phyloP scores from a whole-genome alignment of 345 rosid genomes.

The Citrus inodora region DNA sequence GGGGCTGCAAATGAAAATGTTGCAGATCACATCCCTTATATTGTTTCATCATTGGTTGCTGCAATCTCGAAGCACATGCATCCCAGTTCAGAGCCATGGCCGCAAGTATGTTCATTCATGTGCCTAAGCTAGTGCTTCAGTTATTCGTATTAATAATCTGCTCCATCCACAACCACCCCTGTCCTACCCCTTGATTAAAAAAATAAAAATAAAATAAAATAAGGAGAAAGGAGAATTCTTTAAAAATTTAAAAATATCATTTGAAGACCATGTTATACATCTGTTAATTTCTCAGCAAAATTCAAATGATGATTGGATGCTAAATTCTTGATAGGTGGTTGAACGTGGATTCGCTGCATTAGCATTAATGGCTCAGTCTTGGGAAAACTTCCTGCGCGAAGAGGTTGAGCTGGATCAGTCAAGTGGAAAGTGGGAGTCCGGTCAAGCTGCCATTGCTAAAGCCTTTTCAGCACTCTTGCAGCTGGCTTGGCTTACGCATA shows the following conservation, averaged over 20 bases:
- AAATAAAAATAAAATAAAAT: too few relatives aligned
- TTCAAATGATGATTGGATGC: slow-evolving; percentile 10
- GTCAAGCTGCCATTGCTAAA: slow-evolving; percentile 59
- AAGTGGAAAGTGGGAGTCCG: slow-evolving; percentile 43
- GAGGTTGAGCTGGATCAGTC: slow-evolving; percentile 42
- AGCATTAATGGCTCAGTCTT: slow-evolving; percentile 66
- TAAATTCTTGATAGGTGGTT: slow-evolving; percentile 48
- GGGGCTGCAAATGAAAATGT: slow-evolving; percentile 60
- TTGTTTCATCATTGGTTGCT: slow-evolving; percentile 53
- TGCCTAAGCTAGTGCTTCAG: slow-evolving; percentile 6
- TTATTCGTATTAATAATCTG: not conserved
- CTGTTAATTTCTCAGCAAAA: slow-evolving; percentile 1
- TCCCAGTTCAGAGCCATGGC: slow-evolving; percentile 55
- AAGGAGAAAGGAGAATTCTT: not conserved
- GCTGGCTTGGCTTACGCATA: slow-evolving; percentile 63
- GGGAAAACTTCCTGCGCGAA: slow-evolving; percentile 58
- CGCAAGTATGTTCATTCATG: slow-evolving; percentile 52
- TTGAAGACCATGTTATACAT: not conserved
- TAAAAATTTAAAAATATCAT: not conserved
- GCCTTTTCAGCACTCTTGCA: slow-evolving; percentile 69
- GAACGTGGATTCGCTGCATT: slow-evolving; percentile 63
- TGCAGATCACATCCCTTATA: slow-evolving; percentile 60
- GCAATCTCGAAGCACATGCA: slow-evolving; percentile 44
- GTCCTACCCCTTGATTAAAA: not conserved
- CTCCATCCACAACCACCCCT: not conserved